Evolutionary conservation across 2,329 filamentous ascomycete genomes (phyloP).

Genomic region (Falciphora oryzae): DNA sequence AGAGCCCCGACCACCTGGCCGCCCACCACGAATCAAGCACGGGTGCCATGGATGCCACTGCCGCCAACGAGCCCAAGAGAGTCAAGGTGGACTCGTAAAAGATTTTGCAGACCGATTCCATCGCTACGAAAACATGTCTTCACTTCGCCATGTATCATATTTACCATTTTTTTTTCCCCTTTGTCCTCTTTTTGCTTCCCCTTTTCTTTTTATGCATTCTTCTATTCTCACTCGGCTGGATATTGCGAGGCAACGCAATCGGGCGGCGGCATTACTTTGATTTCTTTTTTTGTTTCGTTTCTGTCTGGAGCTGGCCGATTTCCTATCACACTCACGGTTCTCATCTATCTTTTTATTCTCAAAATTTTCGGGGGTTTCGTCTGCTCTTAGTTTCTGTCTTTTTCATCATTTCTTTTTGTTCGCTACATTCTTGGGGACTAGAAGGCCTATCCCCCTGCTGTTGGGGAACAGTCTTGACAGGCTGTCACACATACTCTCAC

Average conservation of each 20-base stretch:
- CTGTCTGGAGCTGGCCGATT: background rate
- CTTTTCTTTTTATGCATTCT: background rate
- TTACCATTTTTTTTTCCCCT: background rate
- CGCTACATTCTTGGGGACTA: background rate
- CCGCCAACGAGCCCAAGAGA: conserved; percentile 46
- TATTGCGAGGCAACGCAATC: background rate
- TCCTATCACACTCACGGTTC: background rate
- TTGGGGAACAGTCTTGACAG: background rate
- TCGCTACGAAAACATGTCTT: background rate
- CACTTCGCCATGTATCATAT: conserved; percentile 1
- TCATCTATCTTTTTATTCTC: background rate
- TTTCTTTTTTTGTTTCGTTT: background rate
- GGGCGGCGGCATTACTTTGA: background rate
- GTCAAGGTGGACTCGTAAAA: conserved; percentile 42
- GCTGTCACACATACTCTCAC: background rate
- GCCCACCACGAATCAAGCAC: conserved; percentile 34
- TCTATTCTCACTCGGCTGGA: conserved; percentile 1
- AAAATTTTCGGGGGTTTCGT: background rate
- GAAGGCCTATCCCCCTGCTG: background rate
- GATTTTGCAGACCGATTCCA: background rate
- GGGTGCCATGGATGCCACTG: conserved; percentile 23
- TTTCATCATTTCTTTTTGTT: too few species aligned
- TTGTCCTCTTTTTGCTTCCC: conserved; percentile 2
- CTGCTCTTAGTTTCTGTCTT: background rate
- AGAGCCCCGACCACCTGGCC: conserved; percentile 46